These are phyloP conservation scores for Arachis monticola DNA, from an alignment of 331 rosid genomes.

Conservation along the genomic window DNA sequence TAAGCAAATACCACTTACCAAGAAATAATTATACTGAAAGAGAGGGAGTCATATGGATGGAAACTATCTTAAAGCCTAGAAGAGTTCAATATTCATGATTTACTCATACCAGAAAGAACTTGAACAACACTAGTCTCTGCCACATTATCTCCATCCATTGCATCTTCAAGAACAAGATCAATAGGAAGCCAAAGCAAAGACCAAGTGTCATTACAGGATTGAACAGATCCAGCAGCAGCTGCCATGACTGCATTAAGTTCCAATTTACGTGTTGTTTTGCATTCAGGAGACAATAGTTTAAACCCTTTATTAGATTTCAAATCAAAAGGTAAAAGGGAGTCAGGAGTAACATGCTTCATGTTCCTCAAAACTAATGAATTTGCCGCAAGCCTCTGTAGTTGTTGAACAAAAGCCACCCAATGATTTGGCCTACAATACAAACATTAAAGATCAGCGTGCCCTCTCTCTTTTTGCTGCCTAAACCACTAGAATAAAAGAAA, in stretches of 20 bases:
- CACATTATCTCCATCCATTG: slow-evolving; percentile 80
- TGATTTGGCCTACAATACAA: slow-evolving; percentile 65
- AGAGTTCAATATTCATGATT: neutral
- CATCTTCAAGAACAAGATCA: slow-evolving; percentile 91
- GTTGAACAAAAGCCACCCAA: slow-evolving; percentile 68
- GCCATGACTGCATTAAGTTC: slow-evolving; percentile 69
- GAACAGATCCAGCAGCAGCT: slow-evolving; percentile 58
- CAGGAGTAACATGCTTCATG: slow-evolving; percentile 61
- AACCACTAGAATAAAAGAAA: too few relatives aligned
- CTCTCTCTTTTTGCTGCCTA: neutral
- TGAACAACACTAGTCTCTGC: slow-evolving; percentile 74
- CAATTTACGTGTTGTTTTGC: slow-evolving; percentile 58
- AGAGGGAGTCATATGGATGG: neutral
- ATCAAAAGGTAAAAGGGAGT: slow-evolving; percentile 60
- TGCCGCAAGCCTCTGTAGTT: slow-evolving; percentile 56
- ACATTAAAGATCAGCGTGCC: neutral
- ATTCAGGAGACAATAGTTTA: slow-evolving; percentile 51
- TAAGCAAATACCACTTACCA: slow-evolving; percentile 34
- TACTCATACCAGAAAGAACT: slow-evolving; percentile 61
- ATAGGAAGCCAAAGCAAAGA: slow-evolving; percentile 93
- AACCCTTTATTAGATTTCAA: slow-evolving; percentile 51
- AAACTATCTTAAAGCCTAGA: slow-evolving; percentile 2
- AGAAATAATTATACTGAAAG: slow-evolving; percentile 20
- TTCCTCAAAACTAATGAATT: slow-evolving; percentile 73
- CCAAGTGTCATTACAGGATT: slow-evolving; percentile 62